These are phyloP conservation scores for Fragaria vesca DNA, from an alignment of 306 rosid genomes.

Conservation along the genomic window DNA sequence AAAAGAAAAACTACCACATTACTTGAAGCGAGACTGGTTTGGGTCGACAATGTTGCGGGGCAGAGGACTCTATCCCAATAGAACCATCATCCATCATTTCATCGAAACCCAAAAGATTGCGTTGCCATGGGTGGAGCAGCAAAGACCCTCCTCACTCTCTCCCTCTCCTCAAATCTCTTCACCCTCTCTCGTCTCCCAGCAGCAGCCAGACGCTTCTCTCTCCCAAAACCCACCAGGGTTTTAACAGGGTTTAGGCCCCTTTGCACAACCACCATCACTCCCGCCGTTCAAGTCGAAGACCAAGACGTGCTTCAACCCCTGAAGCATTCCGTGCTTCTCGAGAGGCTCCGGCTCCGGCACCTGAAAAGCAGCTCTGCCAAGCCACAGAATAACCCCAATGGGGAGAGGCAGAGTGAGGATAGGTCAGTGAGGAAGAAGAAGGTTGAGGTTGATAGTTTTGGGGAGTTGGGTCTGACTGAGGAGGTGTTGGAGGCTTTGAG, in stretches of 20 bases:
- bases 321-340: slow-evolving; percentile 73
- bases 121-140: slow-evolving; percentile 61
- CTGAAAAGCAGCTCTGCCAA: slow-evolving; percentile 50
- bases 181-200: slow-evolving; percentile 47
- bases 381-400: slow-evolving; percentile 16
- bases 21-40: no score
- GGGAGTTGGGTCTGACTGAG: slow-evolving; percentile 63
- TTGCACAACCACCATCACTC: slow-evolving; percentile 35
- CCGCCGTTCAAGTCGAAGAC: slow-evolving; percentile 20
- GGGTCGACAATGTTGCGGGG: not conserved
- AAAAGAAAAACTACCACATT: no score
- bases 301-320: slow-evolving; percentile 31
- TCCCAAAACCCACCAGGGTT: slow-evolving; percentile 39
- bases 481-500: slow-evolving; percentile 71
- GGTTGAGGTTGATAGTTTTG: slow-evolving; percentile 56
- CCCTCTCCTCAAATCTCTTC: slow-evolving; percentile 37
- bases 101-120: not conserved
- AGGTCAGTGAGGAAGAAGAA: slow-evolving; percentile 38
- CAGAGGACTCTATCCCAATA: not conserved
- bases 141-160: slow-evolving; percentile 49
- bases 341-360: slow-evolving; percentile 63
- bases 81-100: not conserved
- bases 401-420: slow-evolving; percentile 22
- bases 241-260: slow-evolving; percentile 54
- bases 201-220: slow-evolving; percentile 37